Base-by-base conservation (phyloP, 2,329 filamentous ascomycete species). In the Allantophomopsis cytisporea region DNA sequence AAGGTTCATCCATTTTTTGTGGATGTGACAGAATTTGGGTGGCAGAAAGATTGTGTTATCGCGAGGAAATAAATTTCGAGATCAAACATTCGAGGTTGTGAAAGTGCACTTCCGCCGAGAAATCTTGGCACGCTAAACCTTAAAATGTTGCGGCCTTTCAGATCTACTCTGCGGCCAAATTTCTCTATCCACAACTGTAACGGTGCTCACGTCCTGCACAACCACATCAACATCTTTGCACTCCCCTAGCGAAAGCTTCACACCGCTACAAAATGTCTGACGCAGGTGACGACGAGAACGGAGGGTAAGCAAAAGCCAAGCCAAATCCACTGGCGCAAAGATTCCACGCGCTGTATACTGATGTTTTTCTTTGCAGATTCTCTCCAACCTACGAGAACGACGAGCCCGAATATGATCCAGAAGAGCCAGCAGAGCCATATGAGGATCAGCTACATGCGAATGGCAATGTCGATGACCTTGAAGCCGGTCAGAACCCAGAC, bases 321-420 rank as follows among this genome's bases (percentile, higher is more conserved):
- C 39, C 23, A 33, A n/a, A 31, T 3, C n/a, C 31, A 39, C 37
- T 35, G 15, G 13, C 7, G 34, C 16, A 40, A 34, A 21, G 40
- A 28, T 12, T 10, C 23, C 3, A 28, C 23, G 23, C 23, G 37
- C 31, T 18, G 14, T 21, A 35, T 39, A 47, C 40, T 49, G 49
- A 43, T 45, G 46, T 44, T 35, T 42, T 46, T 21, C 45, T 50
- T 36, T 47, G 52, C 53, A 81, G 76, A 50, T 79, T 81, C 54
- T 75, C 80, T 61, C 75, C 81, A 53, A 72, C 76, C 54, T 82
- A 76, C 64, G 78, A 88, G 47, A 80, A 86, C 44, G 77, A 81
- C 39, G 68, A 69, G 49, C 64, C 67, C 50, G 71, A 76, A 55
- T 76, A 73, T 55, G 73, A 78, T 50, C 61, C 64, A 31, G 65